These are phyloP conservation scores for Deinandra increscens DNA, from an alignment of 129 eudicot species.

Conservation along the genomic window DNA sequence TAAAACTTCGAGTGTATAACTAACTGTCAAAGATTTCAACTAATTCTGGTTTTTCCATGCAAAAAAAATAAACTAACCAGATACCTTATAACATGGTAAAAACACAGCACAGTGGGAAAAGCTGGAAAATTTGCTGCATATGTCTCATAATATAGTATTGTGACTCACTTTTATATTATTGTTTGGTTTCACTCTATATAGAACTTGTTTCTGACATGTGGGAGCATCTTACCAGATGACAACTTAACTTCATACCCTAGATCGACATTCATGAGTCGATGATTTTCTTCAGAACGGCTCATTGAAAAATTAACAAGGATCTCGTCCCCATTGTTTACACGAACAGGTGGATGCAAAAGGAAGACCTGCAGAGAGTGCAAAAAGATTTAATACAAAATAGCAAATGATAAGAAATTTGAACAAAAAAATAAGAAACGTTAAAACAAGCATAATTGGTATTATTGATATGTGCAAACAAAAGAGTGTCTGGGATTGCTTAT, in stretches of 20 bases:
- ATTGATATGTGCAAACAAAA: neutral
- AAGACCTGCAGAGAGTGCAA: slow-evolving; percentile 35
- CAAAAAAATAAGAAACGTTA: neutral
- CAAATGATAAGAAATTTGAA: neutral
- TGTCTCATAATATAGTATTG: slow-evolving; percentile 1
- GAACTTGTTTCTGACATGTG: slow-evolving; percentile 55
- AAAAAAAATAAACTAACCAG: slow-evolving; percentile 14
- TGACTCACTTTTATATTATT: neutral
- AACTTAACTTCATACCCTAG: slow-evolving; percentile 48
- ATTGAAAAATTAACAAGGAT: slow-evolving; percentile 54
- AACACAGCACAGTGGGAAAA: slow-evolving; percentile 7
- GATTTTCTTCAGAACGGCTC: slow-evolving; percentile 84
- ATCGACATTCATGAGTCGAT: slow-evolving; percentile 86
- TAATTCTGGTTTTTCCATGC: neutral
- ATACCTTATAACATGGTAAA: slow-evolving; percentile 27
- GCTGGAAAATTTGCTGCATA: slow-evolving; percentile 7
- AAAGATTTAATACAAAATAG: neutral
- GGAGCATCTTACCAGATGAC: slow-evolving; percentile 53
- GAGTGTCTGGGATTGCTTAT: neutral
- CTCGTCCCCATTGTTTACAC: slow-evolving; percentile 44
- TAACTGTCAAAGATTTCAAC: slow-evolving; percentile 13
- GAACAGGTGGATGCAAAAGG: slow-evolving; percentile 56
- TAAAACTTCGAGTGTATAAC: neutral
- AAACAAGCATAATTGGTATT: neutral
- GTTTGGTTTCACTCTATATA: slow-evolving; percentile 60